These are phyloP conservation scores for Thinopyrum elongatum DNA, from an alignment of 176 grass and related monocot genomes.

Conservation along the genomic window DNA sequence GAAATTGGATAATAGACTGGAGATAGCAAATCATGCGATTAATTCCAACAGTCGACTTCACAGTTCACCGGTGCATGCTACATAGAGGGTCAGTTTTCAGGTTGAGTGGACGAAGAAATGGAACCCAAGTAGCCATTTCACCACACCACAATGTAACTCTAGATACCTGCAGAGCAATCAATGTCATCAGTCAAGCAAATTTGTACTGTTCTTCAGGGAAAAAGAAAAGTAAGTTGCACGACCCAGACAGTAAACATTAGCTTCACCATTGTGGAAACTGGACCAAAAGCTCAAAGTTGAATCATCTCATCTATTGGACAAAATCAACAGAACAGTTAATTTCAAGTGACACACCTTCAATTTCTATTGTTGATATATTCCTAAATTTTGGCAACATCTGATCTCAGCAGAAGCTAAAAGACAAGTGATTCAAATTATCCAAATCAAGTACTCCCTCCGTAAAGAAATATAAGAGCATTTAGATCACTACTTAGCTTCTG, in stretches of 20 bases:
- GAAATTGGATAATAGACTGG: not conserved
- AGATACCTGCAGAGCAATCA: not conserved
- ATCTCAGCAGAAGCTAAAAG: not conserved
- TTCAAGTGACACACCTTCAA: not conserved
- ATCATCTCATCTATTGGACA: not conserved
- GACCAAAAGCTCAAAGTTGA: too few relatives aligned
- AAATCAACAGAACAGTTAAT: not conserved
- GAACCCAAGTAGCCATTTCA: not conserved
- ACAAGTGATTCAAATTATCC: not conserved
- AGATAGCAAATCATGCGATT: not conserved
- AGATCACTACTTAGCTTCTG: too few relatives aligned
- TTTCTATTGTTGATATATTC: not conserved
- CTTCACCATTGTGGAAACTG: too few relatives aligned
- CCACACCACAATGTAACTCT: not conserved
- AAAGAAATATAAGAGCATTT: too few relatives aligned
- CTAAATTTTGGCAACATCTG: not conserved
- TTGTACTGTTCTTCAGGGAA: not conserved
- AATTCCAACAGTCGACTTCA: not conserved
- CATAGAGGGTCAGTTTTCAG: not conserved
- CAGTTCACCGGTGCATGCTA: not conserved
- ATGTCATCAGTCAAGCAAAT: not conserved
- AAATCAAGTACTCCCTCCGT: too few relatives aligned
- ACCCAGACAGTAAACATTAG: too few relatives aligned
- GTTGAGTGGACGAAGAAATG: not conserved
- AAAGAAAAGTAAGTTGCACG: not conserved